Evolutionary conservation across 768 basidiomycete genomes (phyloP).

Genomic region (Russula sp.): DNA sequence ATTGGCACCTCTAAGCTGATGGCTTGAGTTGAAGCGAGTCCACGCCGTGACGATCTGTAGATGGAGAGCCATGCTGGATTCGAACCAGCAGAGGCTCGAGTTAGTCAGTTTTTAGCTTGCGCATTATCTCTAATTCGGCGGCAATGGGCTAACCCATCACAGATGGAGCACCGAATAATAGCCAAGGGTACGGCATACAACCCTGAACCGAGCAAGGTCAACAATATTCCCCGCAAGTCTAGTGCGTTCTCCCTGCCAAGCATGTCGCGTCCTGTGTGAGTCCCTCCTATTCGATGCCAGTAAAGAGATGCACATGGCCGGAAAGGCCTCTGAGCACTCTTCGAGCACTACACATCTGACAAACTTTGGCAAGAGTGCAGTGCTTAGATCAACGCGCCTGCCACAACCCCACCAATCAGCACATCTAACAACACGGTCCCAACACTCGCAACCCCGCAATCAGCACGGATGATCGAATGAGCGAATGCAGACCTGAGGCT

Average conservation of each 20-base stretch:
- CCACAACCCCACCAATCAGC: no score
- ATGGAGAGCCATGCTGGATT: conserved; percentile 79
- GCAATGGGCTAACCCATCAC: background rate
- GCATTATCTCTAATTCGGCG: background rate
- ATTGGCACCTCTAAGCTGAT: conserved; percentile 54
- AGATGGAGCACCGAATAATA: conserved; percentile 27
- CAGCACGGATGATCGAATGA: conserved; percentile 15
- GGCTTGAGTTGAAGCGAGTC: conserved; percentile 58
- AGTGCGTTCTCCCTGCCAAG: conserved; percentile 18
- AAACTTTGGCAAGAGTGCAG: conserved; percentile 31
- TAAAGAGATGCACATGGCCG: conserved; percentile 21
- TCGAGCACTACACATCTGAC: conserved; percentile 13
- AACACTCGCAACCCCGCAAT: conserved; percentile 20
- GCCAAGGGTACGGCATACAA: conserved; percentile 25
- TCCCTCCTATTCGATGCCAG: conserved; percentile 28
- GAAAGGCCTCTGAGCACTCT: conserved; percentile 13
- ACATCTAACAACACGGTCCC: no score
- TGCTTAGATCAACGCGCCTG: conserved; percentile 22
- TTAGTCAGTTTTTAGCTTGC: conserved; percentile 49
- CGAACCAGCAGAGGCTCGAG: conserved; percentile 93
- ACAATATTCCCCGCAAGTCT: conserved; percentile 28
- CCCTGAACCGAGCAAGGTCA: conserved; percentile 19
- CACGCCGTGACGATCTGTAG: conserved; percentile 71
- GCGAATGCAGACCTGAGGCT: no score
- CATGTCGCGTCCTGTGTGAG: conserved; percentile 24